Evolutionary conservation across 805 yeast genomes (phyloP).

Genomic region (Sungouiozyma ichnusensis): DNA sequence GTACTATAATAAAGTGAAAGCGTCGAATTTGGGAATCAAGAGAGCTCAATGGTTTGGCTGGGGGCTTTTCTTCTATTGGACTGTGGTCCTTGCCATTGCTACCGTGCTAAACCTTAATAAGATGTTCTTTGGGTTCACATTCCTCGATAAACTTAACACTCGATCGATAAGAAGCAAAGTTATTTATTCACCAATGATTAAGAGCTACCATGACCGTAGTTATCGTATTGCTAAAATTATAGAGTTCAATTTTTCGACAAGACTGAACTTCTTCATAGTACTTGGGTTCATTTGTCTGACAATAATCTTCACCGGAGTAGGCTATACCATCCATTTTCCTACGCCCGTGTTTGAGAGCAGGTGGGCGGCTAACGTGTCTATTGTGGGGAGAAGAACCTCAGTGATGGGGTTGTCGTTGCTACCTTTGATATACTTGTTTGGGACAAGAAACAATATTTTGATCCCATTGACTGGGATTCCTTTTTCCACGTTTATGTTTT

Average conservation of each 20-base stretch:
- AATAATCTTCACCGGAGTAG: conserved; percentile 28
- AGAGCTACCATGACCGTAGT: conserved; percentile 14
- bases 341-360: conserved; percentile 29
- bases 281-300: conserved; percentile 24
- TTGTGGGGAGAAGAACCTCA: conserved; percentile 47
- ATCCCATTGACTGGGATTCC: conserved; percentile 52
- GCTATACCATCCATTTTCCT: conserved; percentile 30
- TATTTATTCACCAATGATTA: conserved; percentile 23
- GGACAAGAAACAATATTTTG: conserved; percentile 64
- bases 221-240: conserved; percentile 12
- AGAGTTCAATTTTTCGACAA: conserved; percentile 26
- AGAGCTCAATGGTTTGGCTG: conserved; percentile 36
- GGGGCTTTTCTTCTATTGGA: conserved; percentile 38
- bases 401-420: conserved; percentile 40
- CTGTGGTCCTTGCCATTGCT: conserved; percentile 24
- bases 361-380: conserved; percentile 27
- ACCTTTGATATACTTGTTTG: conserved; percentile 53
- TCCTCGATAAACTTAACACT: conserved; percentile 5
- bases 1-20: conserved; percentile 27
- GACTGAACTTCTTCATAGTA: conserved; percentile 26
- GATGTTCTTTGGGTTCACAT: conserved; percentile 19
- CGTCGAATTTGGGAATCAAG: conserved; percentile 29
- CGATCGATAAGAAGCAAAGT: conserved; percentile 18
- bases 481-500: conserved; percentile 45
- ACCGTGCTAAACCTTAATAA: conserved; percentile 24